Percentiles rank a stretch among this genome's conserved stretches.
Evolutionary conservation across 2,329 filamentous ascomycete species (phyloP).

Genomic region (Stagonosporopsis tanaceti): DNA sequence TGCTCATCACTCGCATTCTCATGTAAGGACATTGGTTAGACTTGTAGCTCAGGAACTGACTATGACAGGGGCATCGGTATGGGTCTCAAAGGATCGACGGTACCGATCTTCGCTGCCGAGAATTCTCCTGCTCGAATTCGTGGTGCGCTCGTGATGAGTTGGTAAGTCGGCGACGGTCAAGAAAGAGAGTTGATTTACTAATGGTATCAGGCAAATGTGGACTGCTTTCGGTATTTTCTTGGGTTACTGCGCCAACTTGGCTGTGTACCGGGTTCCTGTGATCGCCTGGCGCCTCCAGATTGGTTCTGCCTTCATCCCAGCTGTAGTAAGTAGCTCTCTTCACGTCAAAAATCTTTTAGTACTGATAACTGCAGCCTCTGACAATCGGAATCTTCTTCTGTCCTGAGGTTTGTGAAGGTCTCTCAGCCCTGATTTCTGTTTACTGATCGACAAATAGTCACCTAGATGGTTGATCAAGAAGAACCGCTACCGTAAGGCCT

Average conservation of each 20-base stretch:
- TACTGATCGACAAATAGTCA: constrained; percentile 12
- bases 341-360: background rate
- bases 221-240: constrained; percentile 41
- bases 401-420: constrained; percentile 39
- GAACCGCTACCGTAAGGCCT: constrained; percentile 49
- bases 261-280: constrained; percentile 39
- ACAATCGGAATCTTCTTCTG: constrained; percentile 44
- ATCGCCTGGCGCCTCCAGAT: constrained; percentile 53
- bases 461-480: constrained; percentile 52
- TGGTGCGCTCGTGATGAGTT: constrained; percentile 58
- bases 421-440: no score
- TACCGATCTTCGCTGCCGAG: constrained; percentile 57
- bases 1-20: constrained; percentile 31
- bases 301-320: constrained; percentile 51
- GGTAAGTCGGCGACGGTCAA: constrained; percentile 14
- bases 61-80: constrained; percentile 35
- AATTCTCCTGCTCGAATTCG: constrained; percentile 57
- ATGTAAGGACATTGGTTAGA: constrained; percentile 14
- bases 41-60: background rate
- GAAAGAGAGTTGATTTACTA: background rate
- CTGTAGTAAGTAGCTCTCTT: constrained; percentile 25
- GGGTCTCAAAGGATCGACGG: constrained; percentile 45
- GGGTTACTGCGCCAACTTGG: constrained; percentile 42
- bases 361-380: background rate
- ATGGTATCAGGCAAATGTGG: constrained; percentile 52